These are phyloP conservation scores for Pseudopithomyces chartarum DNA, from an alignment of 2,329 filamentous ascomycete species.

Conservation along the genomic window DNA sequence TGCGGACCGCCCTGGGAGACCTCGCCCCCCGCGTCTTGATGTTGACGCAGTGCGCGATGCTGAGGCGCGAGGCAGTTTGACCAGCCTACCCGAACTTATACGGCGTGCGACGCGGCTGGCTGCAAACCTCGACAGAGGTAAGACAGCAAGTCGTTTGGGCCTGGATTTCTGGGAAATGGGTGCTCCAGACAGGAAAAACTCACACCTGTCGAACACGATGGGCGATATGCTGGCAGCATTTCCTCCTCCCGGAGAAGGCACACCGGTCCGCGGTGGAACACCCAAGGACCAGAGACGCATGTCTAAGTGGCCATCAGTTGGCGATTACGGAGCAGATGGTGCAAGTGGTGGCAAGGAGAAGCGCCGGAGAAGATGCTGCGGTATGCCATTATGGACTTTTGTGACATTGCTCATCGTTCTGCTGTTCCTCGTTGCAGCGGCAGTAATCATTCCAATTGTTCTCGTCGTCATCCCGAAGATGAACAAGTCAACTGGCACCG, in stretches of 20 bases:
- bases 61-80: constrained; percentile 85
- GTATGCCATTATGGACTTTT: constrained; percentile 80
- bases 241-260: constrained; percentile 61
- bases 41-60: constrained; percentile 81
- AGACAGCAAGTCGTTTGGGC: constrained; percentile 64
- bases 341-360: constrained; percentile 32
- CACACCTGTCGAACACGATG: constrained; percentile 59
- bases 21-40: constrained; percentile 73
- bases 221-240: constrained; percentile 70
- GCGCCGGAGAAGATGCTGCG: constrained; percentile 73
- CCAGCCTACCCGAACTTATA: constrained; percentile 90
- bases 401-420: constrained; percentile 68
- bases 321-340: constrained; percentile 17
- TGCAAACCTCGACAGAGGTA: constrained; percentile 84
- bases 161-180: constrained; percentile 54
- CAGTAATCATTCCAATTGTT: constrained; percentile 76
- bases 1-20: constrained; percentile 49
- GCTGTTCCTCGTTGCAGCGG: constrained; percentile 75
- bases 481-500: constrained; percentile 32
- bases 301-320: constrained; percentile 37
- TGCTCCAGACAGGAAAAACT: constrained; percentile 35
- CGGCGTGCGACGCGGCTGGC: constrained; percentile 84
- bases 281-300: constrained; percentile 21
- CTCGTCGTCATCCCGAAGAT: constrained; percentile 64
- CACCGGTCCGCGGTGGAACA: constrained; percentile 43